These are phyloP conservation scores for Amanita pseudoporphyria DNA, from an alignment of 768 basidiomycete species.

Conservation along the genomic window DNA sequence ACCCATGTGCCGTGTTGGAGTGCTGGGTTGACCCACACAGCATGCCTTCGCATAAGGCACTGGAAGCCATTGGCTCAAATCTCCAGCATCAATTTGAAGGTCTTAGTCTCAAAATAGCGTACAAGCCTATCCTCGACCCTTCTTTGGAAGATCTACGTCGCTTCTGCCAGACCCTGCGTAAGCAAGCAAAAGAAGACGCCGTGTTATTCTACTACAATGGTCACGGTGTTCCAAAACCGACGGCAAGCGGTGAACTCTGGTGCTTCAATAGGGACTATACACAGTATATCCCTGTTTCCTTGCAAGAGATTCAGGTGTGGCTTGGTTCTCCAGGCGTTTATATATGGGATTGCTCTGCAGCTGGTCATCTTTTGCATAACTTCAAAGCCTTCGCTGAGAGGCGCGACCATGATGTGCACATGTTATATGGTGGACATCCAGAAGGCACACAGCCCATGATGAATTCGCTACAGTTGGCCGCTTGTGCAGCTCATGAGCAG, in stretches of 20 bases:
- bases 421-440: constrained; percentile 47
- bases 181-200: constrained; percentile 87
- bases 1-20: constrained; percentile 89
- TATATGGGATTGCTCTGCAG: constrained; percentile 99
- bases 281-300: constrained; percentile 94
- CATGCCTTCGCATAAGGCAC: constrained; percentile 85
- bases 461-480: constrained; percentile 90
- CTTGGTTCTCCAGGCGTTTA: constrained; percentile 92
- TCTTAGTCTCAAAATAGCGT: constrained; percentile 86
- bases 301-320: constrained; percentile 91
- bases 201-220: constrained; percentile 97
- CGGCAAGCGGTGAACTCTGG: constrained; percentile 94
- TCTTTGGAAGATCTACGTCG: constrained; percentile 89
- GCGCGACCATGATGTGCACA: constrained; percentile 57
- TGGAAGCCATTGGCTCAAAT: constrained; percentile 89
- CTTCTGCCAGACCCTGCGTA: constrained; percentile 75
- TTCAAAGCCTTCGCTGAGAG: constrained; percentile 75
- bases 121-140: constrained; percentile 93
- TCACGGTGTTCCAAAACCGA: constrained; percentile 96
- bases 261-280: constrained; percentile 97
- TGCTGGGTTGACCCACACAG: constrained; percentile 97
- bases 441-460: constrained; percentile 63
- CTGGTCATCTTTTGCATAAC: constrained; percentile 86
- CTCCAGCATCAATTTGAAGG: constrained; percentile 94
- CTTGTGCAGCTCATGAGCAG: constrained; percentile 84